Base-by-base conservation (phyloP, 495 filamentous ascomycete species). In the Podospora didyma region DNA sequence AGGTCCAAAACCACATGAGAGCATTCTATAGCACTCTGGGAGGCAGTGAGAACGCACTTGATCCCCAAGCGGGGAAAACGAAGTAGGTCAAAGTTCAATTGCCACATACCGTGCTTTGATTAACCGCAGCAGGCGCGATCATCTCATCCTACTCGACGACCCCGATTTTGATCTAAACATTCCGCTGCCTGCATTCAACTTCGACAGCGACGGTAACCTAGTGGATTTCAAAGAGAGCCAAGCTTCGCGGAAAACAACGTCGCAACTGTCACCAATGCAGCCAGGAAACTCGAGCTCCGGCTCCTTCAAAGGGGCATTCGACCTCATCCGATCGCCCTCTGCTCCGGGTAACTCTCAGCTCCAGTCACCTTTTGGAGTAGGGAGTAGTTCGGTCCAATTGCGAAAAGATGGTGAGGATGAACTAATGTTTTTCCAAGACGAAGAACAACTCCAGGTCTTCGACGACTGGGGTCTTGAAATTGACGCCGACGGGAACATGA, bases 131-230 rank as follows among this genome's bases (percentile, higher is more conserved):
- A 96, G 93, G 57, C 87, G 86, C 20, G 87, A 89, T 45, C 89
- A 90, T 58, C 83, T 96, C 46, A 69, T 92, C 14, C 77, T 97
- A 3, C 73, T 79, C 20, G 90, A 98, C 59, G 94, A 97, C 67
- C 92, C 92, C 6, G 80, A 83, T n/a, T 96, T 97, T 62, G 68
- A 92, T 22, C 50, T 70, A 28, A 58, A 65, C 57, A 56, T 48
- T 45, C 56, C 64, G 10, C 56, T 73, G 21, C 53, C 72, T 22
- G 66, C 52, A 42, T 64, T 65, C 54, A 47, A 60, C 31, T 57
- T 65, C 11, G 82, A 84, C 16, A 95, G 96, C 59, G 67, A 92
- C 3, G 62, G 58, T n/a, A 66, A 64, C 52, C 49, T 59, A 53
- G 57, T 67, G 21, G 44, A 61, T 20, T 28, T 69, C 23, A 60